Percentiles rank a stretch among this genome's conserved stretches.
These are phyloP conservation scores for Ceratocystis variospora DNA, from an alignment of 2,329 filamentous ascomycete genomes.

Conservation along the genomic window DNA sequence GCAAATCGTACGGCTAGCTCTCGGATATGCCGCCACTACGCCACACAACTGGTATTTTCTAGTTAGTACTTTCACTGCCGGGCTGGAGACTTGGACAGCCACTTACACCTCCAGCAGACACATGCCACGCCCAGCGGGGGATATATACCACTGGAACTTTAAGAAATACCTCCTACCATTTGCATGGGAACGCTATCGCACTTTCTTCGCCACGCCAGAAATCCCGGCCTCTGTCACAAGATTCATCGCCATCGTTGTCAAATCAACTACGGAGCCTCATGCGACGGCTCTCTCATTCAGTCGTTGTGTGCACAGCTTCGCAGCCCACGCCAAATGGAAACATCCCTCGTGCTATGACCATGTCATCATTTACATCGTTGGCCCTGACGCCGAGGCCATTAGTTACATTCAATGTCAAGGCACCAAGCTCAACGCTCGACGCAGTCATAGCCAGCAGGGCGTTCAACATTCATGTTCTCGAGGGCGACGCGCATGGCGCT, in stretches of 20 bases:
- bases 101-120: not conserved
- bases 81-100: not conserved
- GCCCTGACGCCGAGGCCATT: constrained; percentile 34
- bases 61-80: not conserved
- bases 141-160: not conserved
- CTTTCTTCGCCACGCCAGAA: not conserved
- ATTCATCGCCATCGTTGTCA: constrained; percentile 22
- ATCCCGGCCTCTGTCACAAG: not conserved
- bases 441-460: constrained; percentile 32
- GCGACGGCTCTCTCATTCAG: constrained; percentile 40
- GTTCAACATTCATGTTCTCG: constrained; percentile 44
- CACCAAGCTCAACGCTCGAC: constrained; percentile 42
- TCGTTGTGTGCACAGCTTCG: constrained; percentile 42
- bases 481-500: constrained; percentile 35
- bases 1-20: not conserved
- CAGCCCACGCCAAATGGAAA: constrained; percentile 21
- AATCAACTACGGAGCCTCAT: constrained; percentile 40
- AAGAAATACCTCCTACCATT: not conserved
- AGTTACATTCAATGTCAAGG: constrained; percentile 43
- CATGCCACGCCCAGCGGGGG: not conserved
- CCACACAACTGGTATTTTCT: not conserved
- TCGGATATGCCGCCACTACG: not conserved
- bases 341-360: constrained; percentile 39
- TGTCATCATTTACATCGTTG: constrained; percentile 46
- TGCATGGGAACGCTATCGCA: not conserved